Conservation (phyloP, 1,284 basidiomycete genomes). For the Taiwanofungus camphoratus region DNA sequence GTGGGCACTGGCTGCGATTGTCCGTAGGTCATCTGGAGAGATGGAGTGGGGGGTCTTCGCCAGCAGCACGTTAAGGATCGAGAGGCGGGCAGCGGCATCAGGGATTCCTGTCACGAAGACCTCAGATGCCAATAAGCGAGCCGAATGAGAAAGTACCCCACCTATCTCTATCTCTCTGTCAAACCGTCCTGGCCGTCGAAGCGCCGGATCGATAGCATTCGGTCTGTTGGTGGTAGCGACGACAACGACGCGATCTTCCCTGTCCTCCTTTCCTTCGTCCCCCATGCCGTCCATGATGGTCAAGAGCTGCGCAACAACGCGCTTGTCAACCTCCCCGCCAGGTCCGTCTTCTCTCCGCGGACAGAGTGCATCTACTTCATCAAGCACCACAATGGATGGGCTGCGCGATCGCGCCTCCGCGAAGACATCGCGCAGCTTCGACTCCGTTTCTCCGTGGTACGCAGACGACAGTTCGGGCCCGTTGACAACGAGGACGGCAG, state of each 20-base stretch:
- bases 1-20: constrained; percentile 78
- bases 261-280: constrained; percentile 37
- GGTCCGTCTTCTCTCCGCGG: constrained; percentile 84
- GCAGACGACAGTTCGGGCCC: constrained; percentile 93
- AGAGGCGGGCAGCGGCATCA: constrained; percentile 73
- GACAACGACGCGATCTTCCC: constrained; percentile 72
- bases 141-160: constrained; percentile 24
- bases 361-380: constrained; percentile 95
- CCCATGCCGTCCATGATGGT: constrained; percentile 96
- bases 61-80: constrained; percentile 83
- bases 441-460: constrained; percentile 96
- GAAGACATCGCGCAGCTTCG: constrained; percentile 86
- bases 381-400: constrained; percentile 91
- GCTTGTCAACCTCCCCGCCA: constrained; percentile 91
- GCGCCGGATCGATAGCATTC: constrained; percentile 94
- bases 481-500: constrained; percentile 84
- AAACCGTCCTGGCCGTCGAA: constrained; percentile 91
- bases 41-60: constrained; percentile 77
- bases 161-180: constrained; percentile 98
- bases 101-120: constrained; percentile 68
- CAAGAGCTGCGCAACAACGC: constrained; percentile 92
- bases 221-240: constrained; percentile 97
- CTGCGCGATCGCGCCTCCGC: constrained; percentile 74
- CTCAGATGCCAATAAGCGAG: neutral
- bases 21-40: constrained; percentile 50